phyloP scores from a whole-genome alignment of 768 basidiomycete species.

The Macrolepiota dolichaula region DNA sequence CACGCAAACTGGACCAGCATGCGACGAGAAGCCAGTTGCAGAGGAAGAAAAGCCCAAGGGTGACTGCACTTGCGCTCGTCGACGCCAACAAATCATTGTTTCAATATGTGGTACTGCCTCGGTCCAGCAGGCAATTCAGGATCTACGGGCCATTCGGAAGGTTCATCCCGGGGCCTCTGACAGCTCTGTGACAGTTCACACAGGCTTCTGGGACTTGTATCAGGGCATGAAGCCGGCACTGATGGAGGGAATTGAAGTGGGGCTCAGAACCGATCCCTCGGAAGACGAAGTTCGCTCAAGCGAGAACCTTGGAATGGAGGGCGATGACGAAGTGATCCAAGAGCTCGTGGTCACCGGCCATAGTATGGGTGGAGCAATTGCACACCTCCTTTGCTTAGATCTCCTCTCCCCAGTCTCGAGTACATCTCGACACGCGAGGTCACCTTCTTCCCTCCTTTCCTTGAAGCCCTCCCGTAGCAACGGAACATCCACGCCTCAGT shows the following conservation, averaged over 20 bases:
- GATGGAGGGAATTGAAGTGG: slow-evolving; percentile 34
- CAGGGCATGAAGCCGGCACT: slow-evolving; percentile 33
- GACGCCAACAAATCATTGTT: slow-evolving; percentile 44
- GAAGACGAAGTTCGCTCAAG: background rate
- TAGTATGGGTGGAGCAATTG: slow-evolving; percentile 54
- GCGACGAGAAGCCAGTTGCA: background rate
- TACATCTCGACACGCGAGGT: background rate
- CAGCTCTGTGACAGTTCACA: slow-evolving; percentile 34
- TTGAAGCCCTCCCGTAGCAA: background rate
- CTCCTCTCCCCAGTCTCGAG: slow-evolving; percentile 25
- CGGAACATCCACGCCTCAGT: background rate
- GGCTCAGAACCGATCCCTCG: slow-evolving; percentile 19
- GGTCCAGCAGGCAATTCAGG: slow-evolving; percentile 41
- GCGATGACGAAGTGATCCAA: slow-evolving; percentile 15
- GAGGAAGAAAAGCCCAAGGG: background rate
- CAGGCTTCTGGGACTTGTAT: slow-evolving; percentile 55
- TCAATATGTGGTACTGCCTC: slow-evolving; percentile 49
- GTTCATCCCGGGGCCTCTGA: slow-evolving; percentile 36
- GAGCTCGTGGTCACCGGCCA: slow-evolving; percentile 55
- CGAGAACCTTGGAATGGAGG: background rate
- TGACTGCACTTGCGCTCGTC: slow-evolving; percentile 27
- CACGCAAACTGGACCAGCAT: background rate
- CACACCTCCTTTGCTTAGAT: slow-evolving; percentile 47
- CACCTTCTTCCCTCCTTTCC: background rate
- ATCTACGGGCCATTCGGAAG: slow-evolving; percentile 37